A percentile compares a stretch with the other conserved stretches of the same genome.
Conservation (phyloP, 768 basidiomycete species). For the Leccinum aurantiacum region DNA sequence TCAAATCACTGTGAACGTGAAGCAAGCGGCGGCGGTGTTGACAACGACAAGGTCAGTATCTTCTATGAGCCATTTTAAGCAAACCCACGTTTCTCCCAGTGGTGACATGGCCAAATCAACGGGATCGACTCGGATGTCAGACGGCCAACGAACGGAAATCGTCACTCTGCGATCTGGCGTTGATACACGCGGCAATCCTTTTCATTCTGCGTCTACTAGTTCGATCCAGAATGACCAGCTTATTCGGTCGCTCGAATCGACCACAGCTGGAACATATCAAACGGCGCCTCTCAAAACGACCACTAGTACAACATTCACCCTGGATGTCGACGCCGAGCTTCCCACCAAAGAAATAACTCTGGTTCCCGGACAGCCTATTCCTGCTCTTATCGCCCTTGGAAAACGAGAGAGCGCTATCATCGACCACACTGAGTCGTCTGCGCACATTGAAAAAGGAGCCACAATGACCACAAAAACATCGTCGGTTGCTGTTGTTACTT, state of each 20-base stretch:
- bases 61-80: background rate
- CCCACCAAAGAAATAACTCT: background rate
- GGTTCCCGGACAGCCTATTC: background rate
- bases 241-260: background rate
- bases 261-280: background rate
- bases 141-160: background rate
- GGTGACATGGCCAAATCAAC: background rate
- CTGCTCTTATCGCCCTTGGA: background rate
- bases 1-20: background rate
- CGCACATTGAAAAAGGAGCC: background rate
- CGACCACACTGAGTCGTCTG: background rate
- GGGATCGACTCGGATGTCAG: background rate
- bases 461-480: background rate
- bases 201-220: background rate
- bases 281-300: background rate
- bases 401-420: background rate
- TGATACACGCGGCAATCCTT: background rate
- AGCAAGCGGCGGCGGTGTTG: background rate
- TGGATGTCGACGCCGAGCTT: background rate
- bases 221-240: background rate
- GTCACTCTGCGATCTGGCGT: background rate
- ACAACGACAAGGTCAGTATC: background rate
- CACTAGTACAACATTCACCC: background rate
- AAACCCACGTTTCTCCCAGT: slow-evolving; percentile 2
- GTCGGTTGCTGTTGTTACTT: slow-evolving; percentile 6